phyloP scores from a whole-genome alignment of 306 rosid genomes.

The Medicago ruthenica region DNA sequence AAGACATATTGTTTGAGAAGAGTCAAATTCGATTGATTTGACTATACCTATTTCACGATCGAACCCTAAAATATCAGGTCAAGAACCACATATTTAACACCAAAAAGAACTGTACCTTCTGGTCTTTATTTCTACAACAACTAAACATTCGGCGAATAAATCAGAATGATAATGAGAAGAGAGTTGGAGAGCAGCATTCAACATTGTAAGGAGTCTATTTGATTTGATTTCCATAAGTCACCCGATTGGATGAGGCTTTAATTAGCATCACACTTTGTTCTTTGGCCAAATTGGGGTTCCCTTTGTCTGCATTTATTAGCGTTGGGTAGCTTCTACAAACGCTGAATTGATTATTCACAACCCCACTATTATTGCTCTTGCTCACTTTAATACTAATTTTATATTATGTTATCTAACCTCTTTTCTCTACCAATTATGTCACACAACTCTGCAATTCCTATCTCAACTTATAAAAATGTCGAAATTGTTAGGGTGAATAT shows the following conservation, averaged over 20 bases:
- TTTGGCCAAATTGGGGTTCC: conserved; percentile 4
- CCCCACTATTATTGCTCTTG: background rate
- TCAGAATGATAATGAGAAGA: background rate
- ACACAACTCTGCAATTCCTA: background rate
- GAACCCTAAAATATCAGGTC: no score
- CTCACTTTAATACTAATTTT: conserved; percentile 4
- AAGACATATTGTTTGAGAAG: no score
- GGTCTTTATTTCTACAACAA: no score
- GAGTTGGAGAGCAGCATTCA: background rate
- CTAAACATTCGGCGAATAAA: conserved; percentile 41
- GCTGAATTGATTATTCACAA: conserved; percentile 25
- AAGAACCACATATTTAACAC: no score
- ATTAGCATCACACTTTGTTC: background rate
- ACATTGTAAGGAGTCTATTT: background rate
- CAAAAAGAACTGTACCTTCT: no score
- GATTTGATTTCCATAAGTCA: background rate
- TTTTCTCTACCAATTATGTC: background rate
- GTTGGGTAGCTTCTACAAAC: conserved; percentile 19
- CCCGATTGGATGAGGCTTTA: background rate
- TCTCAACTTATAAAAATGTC: no score
- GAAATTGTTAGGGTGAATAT: no score
- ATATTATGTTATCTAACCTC: background rate
- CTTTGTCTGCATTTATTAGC: conserved; percentile 17
- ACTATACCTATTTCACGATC: no score
- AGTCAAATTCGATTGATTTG: no score